Percentiles rank a stretch among this genome's conserved stretches.
Evolutionary conservation across 2,329 filamentous ascomycete genomes (phyloP).

Genomic region (Trichophyton schoenleinii): DNA sequence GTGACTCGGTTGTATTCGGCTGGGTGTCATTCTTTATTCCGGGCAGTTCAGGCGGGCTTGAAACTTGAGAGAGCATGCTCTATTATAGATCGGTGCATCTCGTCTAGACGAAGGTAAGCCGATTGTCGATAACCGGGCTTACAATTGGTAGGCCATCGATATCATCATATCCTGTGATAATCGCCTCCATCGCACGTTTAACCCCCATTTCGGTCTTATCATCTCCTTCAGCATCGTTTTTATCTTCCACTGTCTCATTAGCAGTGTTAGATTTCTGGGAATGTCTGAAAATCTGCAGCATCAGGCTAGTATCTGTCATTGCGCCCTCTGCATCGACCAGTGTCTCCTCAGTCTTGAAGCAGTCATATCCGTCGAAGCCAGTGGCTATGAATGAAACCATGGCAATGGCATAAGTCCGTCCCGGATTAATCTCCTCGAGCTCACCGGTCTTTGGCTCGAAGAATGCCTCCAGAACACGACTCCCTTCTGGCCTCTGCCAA

Average conservation of each 20-base stretch:
- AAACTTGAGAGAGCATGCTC: neutral
- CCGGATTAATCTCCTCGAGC: neutral
- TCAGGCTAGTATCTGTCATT: neutral
- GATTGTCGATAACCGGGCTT: neutral
- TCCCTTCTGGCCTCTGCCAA: neutral
- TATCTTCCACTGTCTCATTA: neutral
- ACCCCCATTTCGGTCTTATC: neutral
- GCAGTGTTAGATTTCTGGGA: neutral
- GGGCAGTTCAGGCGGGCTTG: no score
- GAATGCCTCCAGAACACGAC: neutral
- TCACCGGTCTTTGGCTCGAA: neutral
- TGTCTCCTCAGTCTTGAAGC: neutral
- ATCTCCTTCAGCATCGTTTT: neutral
- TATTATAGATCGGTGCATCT: neutral
- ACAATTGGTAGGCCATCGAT: neutral
- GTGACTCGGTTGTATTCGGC: neutral
- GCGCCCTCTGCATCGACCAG: constrained; percentile 3
- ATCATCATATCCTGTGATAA: neutral
- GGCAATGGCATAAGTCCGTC: neutral
- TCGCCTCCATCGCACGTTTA: neutral
- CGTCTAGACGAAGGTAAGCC: neutral
- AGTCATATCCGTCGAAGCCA: neutral
- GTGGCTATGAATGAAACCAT: neutral
- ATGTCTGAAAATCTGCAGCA: neutral
- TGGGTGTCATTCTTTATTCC: no score